Evolutionary conservation across 768 basidiomycete genomes (phyloP).

Genomic region (Auricularia cornea): DNA sequence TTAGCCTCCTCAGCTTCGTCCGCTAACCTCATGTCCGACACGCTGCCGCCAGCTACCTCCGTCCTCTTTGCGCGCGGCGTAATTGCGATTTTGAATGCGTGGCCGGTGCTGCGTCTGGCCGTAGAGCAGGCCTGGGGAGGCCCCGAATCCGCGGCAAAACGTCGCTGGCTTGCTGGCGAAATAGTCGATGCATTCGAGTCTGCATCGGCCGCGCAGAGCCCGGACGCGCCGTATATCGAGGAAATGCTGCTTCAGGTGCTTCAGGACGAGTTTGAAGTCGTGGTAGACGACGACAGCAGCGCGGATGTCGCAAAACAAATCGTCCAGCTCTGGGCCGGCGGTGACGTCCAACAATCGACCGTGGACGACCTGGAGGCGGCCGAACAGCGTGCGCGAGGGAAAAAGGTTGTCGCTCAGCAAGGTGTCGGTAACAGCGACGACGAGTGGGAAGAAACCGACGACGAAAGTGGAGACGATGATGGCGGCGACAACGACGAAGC

Average conservation of each 20-base stretch:
- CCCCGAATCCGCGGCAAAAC: constrained; percentile 57
- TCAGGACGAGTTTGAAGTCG: constrained; percentile 78
- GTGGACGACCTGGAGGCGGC: constrained; percentile 56
- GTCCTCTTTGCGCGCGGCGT: constrained; percentile 82
- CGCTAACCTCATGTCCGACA: not conserved
- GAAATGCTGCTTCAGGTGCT: constrained; percentile 76
- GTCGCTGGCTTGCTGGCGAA: constrained; percentile 75
- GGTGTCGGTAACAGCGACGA: constrained; percentile 29
- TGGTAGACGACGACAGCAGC: constrained; percentile 79
- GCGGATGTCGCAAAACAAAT: constrained; percentile 66
- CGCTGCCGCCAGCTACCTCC: constrained; percentile 36
- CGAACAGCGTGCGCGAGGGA: constrained; percentile 51
- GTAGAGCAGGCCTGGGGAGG: constrained; percentile 86
- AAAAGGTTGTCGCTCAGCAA: constrained; percentile 42
- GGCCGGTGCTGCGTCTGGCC: constrained; percentile 82
- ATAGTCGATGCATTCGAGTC: constrained; percentile 64
- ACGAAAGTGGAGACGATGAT: constrained; percentile 35
- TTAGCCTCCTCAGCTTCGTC: no score
- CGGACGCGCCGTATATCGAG: constrained; percentile 73
- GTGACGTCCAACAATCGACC: constrained; percentile 36
- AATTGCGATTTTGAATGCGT: constrained; percentile 70
- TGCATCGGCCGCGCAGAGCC: constrained; percentile 16
- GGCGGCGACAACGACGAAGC: constrained; percentile 32
- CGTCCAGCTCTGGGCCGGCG: constrained; percentile 49
- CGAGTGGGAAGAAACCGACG: constrained; percentile 16